Conservation (phyloP, 345 rosid species). For the Murraya koenigii region DNA sequence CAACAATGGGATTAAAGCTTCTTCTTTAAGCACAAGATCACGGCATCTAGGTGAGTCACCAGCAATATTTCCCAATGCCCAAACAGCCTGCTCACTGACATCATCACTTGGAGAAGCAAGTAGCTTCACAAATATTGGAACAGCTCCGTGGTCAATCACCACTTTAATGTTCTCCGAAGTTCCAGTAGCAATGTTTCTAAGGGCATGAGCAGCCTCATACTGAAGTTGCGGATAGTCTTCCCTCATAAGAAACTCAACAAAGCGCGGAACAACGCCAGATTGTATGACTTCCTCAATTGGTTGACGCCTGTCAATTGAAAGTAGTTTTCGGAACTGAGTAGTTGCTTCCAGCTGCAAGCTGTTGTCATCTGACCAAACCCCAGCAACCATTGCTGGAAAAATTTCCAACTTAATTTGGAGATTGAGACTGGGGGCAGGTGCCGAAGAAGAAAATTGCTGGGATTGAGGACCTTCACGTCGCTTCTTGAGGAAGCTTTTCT, state of each 20-base stretch:
- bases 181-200: too few relatives aligned
- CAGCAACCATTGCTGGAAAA: constrained; percentile 66
- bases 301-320: too few relatives aligned
- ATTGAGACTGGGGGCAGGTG: constrained; percentile 23
- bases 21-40: constrained; percentile 36
- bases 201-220: too few relatives aligned
- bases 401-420: constrained; percentile 70
- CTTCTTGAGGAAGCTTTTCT: constrained; percentile 50
- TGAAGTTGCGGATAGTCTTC: too few relatives aligned
- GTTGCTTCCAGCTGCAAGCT: constrained; percentile 27
- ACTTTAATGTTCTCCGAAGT: too few relatives aligned
- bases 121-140: constrained; percentile 76
- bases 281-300: too few relatives aligned
- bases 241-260: too few relatives aligned
- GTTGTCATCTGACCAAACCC: constrained; percentile 55
- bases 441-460: constrained; percentile 26
- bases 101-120: constrained; percentile 78
- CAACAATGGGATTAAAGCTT: constrained; percentile 69
- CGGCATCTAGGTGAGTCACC: constrained; percentile 67
- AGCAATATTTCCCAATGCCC: constrained; percentile 94
- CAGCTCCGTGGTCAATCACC: constrained; percentile 76
- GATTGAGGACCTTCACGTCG: constrained; percentile 71
- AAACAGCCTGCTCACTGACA: constrained; percentile 96
- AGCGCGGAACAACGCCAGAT: too few relatives aligned
- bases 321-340: too few relatives aligned